Evolutionary conservation across 2,329 filamentous ascomycete species (phyloP).

Genomic region (Malbranchea zuffiana): DNA sequence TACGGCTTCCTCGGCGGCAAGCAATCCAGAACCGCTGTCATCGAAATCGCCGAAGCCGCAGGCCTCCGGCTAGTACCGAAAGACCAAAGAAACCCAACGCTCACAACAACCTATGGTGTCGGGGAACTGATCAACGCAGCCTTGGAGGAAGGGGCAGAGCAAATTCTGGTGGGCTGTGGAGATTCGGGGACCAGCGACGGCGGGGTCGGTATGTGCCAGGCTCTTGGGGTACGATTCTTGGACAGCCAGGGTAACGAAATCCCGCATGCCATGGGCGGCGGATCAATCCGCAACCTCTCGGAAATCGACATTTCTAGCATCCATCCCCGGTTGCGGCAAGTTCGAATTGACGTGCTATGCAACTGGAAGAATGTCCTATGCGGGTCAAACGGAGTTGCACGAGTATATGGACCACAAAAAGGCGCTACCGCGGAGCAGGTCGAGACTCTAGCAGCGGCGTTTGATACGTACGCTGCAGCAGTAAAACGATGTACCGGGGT

Average conservation of each 20-base stretch:
- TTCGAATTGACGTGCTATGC: slow-evolving; percentile 40
- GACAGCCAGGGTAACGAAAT: slow-evolving; percentile 30
- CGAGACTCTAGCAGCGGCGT: slow-evolving; percentile 32
- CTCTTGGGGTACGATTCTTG: slow-evolving; percentile 39
- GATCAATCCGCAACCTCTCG: slow-evolving; percentile 29
- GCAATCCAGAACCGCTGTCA: slow-evolving; percentile 33
- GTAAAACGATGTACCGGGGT: slow-evolving; percentile 26
- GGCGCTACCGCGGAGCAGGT: slow-evolving; percentile 38
- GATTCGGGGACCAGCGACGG: slow-evolving; percentile 47
- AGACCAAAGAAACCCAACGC: slow-evolving; percentile 35
- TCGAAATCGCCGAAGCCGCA: slow-evolving; percentile 46
- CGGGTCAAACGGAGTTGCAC: slow-evolving; percentile 39
- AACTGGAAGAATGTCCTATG: slow-evolving; percentile 45
- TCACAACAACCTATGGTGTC: slow-evolving; percentile 44
- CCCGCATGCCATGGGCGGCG: slow-evolving; percentile 33
- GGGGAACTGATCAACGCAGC: slow-evolving; percentile 40
- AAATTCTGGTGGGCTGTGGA: slow-evolving; percentile 43
- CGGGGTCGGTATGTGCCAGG: slow-evolving; percentile 45
- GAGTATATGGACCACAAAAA: slow-evolving; percentile 44
- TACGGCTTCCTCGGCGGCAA: slow-evolving; percentile 36
- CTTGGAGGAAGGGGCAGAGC: slow-evolving; percentile 36
- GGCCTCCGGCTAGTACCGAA: slow-evolving; percentile 41
- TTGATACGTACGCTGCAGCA: slow-evolving; percentile 35
- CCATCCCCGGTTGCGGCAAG: slow-evolving; percentile 29
- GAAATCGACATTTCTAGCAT: slow-evolving; percentile 32